A percentile compares a stretch with the other conserved stretches of the same genome.
Conservation (phyloP, 2,329 filamentous ascomycete genomes). For the Zymoseptoria passerinii region DNA sequence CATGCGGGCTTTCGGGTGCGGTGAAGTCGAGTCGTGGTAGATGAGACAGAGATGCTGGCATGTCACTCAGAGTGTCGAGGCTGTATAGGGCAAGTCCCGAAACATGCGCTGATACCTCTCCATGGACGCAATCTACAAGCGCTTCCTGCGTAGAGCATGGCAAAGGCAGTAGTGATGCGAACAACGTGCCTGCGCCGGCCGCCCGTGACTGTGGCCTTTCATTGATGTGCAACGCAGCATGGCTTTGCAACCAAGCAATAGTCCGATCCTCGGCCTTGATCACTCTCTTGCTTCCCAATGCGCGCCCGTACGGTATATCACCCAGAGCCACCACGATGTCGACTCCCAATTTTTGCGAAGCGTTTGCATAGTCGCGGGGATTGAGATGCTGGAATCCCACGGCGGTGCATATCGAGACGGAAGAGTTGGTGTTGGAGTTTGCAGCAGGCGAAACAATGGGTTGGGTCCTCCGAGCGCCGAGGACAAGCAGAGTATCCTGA, state of each 20-base stretch:
- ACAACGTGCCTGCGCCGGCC: slow-evolving; percentile 42
- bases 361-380: slow-evolving; percentile 59
- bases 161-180: slow-evolving; percentile 64
- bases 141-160: slow-evolving; percentile 66
- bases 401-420: slow-evolving; percentile 73
- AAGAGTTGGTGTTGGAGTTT: slow-evolving; percentile 45
- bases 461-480: slow-evolving; percentile 71
- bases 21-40: slow-evolving; percentile 71
- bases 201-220: neutral
- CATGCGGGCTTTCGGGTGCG: slow-evolving; percentile 61
- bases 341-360: slow-evolving; percentile 57
- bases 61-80: slow-evolving; percentile 56
- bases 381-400: slow-evolving; percentile 71
- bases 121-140: slow-evolving; percentile 67
- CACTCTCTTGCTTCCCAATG: slow-evolving; percentile 52
- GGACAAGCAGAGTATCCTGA: slow-evolving; percentile 55
- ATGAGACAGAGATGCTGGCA: slow-evolving; percentile 51
- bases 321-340: slow-evolving; percentile 74
- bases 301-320: slow-evolving; percentile 57
- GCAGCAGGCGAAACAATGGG: slow-evolving; percentile 61
- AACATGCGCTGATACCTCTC: slow-evolving; percentile 50
- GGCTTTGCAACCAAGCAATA: slow-evolving; percentile 68
- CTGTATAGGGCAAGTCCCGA: slow-evolving; percentile 73
- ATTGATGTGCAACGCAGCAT: slow-evolving; percentile 40
- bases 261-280: slow-evolving; percentile 80